Conservation (phyloP, 257 asterid genomes). For the Solanum lycopersicoides region DNA sequence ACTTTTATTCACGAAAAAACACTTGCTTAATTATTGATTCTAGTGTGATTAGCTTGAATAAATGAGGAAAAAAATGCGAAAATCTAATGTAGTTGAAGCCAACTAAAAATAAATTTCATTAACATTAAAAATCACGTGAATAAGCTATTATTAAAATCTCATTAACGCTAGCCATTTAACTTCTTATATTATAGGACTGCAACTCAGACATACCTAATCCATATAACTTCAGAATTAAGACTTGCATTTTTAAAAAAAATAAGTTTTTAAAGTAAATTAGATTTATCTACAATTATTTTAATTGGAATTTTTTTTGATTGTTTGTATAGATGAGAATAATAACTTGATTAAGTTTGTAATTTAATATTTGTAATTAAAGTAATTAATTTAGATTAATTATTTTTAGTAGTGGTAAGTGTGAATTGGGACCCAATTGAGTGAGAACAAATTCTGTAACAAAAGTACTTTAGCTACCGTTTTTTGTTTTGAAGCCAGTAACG, state of each 20-base stretch:
- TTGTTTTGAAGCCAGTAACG: slow-evolving; percentile 45
- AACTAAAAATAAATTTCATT: not conserved
- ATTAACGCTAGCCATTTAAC: not conserved
- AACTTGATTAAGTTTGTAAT: not conserved
- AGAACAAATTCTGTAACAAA: not conserved
- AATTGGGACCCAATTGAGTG: not conserved
- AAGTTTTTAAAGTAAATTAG: too few relatives aligned
- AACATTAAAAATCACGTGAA: not conserved
- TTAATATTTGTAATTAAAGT: not conserved
- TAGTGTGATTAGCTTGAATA: not conserved
- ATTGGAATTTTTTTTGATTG: too few relatives aligned
- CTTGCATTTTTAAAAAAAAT: not conserved
- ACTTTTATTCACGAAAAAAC: too few relatives aligned
- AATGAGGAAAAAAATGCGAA: not conserved
- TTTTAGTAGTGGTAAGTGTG: not conserved
- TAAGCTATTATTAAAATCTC: not conserved
- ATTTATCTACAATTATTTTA: not conserved
- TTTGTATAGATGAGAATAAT: not conserved
- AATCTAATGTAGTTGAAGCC: too few relatives aligned
- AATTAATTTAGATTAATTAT: not conserved
- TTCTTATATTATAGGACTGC: not conserved
- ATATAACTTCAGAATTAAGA: not conserved
- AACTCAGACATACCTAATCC: not conserved
- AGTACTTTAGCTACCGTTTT: slow-evolving; percentile 9
- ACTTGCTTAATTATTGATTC: not conserved